Evolutionary conservation across 495 filamentous ascomycete species (phyloP), one percentile per base, ranked within the genome.

Genomic region (Penicillium coprophilum): DNA sequence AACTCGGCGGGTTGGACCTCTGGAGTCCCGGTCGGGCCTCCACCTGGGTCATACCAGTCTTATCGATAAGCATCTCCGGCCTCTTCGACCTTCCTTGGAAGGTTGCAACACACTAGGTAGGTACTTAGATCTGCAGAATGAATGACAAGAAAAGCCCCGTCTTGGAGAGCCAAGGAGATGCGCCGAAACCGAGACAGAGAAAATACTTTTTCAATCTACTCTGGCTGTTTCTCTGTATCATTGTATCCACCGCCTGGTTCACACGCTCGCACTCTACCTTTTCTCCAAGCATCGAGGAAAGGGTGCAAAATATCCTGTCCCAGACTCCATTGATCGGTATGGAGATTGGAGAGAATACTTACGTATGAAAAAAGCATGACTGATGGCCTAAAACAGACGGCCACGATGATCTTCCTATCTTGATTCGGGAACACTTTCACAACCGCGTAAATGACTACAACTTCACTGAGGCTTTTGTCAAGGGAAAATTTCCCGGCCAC

Each of bases 391-490:
- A n/a, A 36, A 20, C 60, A 95, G 93, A 97, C 72, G 92, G 93
- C 3, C 94, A 98, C 67, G 87, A 96, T 78, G 94, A 98, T 65
- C 75, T 97, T 20, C 83, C 92, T 11, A 86, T 91, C 58, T 59
- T 86, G 20, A 77, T 97, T 58, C 81, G 91, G 34, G 71, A 60
- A n/a, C 15, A 71, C 4, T 91, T 84, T 65, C 72, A 85, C 17
- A 96, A 96, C 68, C 83, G 87, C 53, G 92, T 98, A 67, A 88
- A 96, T 67, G 66, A 77, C 53, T 63, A 78, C 8, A 84, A 87
- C 40, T 97, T 97, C 72, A 87, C 81, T 10, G 70, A 81, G 6
- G 78, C 80, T 17, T 90, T 92, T 59, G 79, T 82, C 51, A 67
- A 87, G 8, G 90, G 89, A 20, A 82, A 80, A 5, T 68, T 96